Percentiles rank a stretch among this genome's conserved stretches.
phyloP scores from a whole-genome alignment of 2,329 filamentous ascomycete genomes.

The Penicillium janthinellum region DNA sequence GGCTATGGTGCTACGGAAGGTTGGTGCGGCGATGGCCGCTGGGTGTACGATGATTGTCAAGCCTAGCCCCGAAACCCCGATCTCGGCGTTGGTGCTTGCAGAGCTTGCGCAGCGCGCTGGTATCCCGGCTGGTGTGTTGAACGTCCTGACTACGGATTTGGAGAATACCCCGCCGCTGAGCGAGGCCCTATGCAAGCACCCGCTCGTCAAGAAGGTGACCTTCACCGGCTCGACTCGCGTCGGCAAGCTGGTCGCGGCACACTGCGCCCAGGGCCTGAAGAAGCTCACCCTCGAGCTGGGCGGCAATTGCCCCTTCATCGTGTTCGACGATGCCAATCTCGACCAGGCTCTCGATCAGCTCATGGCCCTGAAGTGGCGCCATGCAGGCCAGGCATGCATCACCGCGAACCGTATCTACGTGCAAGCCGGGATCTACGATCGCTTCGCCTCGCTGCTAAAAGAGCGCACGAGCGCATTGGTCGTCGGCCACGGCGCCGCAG shows the following conservation, averaged over 20 bases:
- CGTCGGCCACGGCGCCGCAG: conserved; percentile 61
- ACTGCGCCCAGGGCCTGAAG: conserved; percentile 63
- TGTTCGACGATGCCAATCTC: conserved; percentile 66
- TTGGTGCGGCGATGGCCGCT: conserved; percentile 67
- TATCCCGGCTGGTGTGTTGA: conserved; percentile 62
- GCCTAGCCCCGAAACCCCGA: conserved; percentile 68
- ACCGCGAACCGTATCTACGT: conserved; percentile 50
- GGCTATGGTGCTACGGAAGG: conserved; percentile 69
- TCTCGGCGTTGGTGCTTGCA: conserved; percentile 58
- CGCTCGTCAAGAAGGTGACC: conserved; percentile 60
- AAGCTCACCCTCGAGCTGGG: conserved; percentile 66
- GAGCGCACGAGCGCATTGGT: conserved; percentile 56
- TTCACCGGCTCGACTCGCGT: conserved; percentile 65
- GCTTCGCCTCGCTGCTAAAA: conserved; percentile 57
- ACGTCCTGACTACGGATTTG: conserved; percentile 58
- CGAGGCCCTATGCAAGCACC: conserved; percentile 58
- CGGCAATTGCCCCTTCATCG: conserved; percentile 65
- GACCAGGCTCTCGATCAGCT: conserved; percentile 48
- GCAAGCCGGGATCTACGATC: conserved; percentile 49
- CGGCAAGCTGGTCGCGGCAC: conserved; percentile 63
- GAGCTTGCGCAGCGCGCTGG: conserved; percentile 57
- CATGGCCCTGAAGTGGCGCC: conserved; percentile 47
- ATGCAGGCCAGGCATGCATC: conserved; percentile 50
- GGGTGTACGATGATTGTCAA: conserved; percentile 76
- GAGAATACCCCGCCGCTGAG: conserved; percentile 43